These are phyloP conservation scores for Epichloe sp. DNA, from an alignment of 2,329 filamentous ascomycete species.

Conservation along the genomic window DNA sequence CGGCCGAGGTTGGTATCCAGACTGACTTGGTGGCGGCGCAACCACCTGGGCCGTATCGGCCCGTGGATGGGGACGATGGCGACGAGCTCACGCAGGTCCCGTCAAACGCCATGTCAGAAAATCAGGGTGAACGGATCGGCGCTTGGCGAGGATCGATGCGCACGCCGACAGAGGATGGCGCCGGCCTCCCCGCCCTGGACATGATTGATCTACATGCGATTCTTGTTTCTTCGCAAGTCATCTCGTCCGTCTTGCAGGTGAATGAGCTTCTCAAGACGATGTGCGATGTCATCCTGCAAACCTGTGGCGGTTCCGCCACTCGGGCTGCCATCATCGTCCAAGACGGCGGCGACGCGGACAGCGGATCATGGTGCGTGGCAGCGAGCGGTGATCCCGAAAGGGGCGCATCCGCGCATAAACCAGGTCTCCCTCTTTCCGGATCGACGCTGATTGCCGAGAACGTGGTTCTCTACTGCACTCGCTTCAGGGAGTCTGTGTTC, in stretches of 20 bases:
- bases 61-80: slow-evolving; percentile 30
- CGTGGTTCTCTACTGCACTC: slow-evolving; percentile 62
- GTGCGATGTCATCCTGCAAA: slow-evolving; percentile 69
- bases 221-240: slow-evolving; percentile 63
- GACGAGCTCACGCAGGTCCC: slow-evolving; percentile 28
- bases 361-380: slow-evolving; percentile 55
- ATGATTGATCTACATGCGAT: slow-evolving; percentile 75
- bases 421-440: slow-evolving; percentile 49
- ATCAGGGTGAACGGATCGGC: slow-evolving; percentile 44
- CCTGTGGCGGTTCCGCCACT: slow-evolving; percentile 57
- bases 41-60: slow-evolving; percentile 36
- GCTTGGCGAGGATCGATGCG: slow-evolving; percentile 51
- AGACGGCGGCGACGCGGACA: slow-evolving; percentile 42
- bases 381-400: slow-evolving; percentile 60
- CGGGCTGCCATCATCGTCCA: slow-evolving; percentile 63
- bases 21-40: slow-evolving; percentile 54
- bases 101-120: slow-evolving; percentile 33
- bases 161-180: slow-evolving; percentile 40
- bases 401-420: slow-evolving; percentile 53
- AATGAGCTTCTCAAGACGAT: slow-evolving; percentile 68
- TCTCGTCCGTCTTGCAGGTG: slow-evolving; percentile 65
- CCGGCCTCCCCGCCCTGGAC: slow-evolving; percentile 59
- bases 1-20: slow-evolving; percentile 52
- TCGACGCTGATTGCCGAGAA: slow-evolving; percentile 62
- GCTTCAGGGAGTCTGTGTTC: slow-evolving; percentile 65